These are phyloP conservation scores for Rhodomyrtus psidioides DNA, from an alignment of 441 rosid species.

Conservation along the genomic window DNA sequence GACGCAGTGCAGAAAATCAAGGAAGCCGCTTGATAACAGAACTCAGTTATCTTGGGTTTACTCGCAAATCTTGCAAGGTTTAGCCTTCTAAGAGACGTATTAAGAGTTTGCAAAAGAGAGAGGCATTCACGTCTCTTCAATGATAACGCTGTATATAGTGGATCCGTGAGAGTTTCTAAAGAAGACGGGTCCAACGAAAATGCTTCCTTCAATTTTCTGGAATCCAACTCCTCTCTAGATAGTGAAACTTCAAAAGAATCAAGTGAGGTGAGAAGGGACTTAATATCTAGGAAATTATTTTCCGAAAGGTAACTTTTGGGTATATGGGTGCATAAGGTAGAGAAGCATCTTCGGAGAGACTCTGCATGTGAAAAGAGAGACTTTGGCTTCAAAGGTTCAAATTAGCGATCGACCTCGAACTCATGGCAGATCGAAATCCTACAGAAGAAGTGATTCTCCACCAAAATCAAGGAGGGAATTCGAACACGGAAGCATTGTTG, in stretches of 20 bases:
- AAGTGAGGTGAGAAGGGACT: conserved; percentile 18
- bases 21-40: conserved; percentile 21
- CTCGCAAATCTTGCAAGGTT: conserved; percentile 10
- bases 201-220: conserved; percentile 14
- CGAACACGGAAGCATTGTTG: too few species aligned
- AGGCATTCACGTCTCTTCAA: conserved; percentile 19
- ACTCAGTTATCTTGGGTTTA: background rate
- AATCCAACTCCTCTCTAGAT: conserved; percentile 1
- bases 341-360: conserved; percentile 19
- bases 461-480: too few species aligned
- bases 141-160: background rate
- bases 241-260: conserved; percentile 13
- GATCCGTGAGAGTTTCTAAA: background rate
- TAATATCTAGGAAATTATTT: background rate
- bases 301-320: conserved; percentile 6
- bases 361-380: too few species aligned
- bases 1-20: conserved; percentile 35
- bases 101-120: conserved; percentile 5
- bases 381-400: too few species aligned
- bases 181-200: conserved; percentile 11
- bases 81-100: conserved; percentile 2
- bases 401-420: too few species aligned
- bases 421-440: too few species aligned
- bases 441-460: too few species aligned
- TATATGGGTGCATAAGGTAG: conserved; percentile 19